Evolutionary conservation across 176 grass and related monocot species (phyloP).

Genomic region (Puya raimondii): DNA sequence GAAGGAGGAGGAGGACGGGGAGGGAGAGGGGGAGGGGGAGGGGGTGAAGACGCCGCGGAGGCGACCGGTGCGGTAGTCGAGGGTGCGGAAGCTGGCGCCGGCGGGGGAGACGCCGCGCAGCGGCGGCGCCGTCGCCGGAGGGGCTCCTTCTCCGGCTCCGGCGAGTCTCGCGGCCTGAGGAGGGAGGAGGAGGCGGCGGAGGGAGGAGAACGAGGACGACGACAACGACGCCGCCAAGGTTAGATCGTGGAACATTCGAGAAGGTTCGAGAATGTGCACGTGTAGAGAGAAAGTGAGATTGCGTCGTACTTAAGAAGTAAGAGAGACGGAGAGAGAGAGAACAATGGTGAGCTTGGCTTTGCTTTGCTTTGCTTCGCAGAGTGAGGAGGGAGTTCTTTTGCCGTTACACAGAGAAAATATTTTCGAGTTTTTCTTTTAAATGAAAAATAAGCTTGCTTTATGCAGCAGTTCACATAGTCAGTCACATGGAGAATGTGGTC

Average conservation of each 20-base stretch:
- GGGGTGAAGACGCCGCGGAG: constrained; percentile 8
- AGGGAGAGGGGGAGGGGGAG: constrained; percentile 12
- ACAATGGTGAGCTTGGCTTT: too few relatives aligned
- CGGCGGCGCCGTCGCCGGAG: constrained; percentile 21
- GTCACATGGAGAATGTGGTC: too few relatives aligned
- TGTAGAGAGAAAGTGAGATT: too few relatives aligned
- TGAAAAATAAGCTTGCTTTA: too few relatives aligned
- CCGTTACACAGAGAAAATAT: not conserved
- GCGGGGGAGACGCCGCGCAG: constrained; percentile 42
- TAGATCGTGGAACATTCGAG: not conserved
- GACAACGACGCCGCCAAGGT: not conserved
- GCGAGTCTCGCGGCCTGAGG: constrained; percentile 22
- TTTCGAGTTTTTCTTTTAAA: too few relatives aligned
- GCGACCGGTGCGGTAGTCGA: constrained; percentile 26
- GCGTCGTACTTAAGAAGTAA: too few relatives aligned
- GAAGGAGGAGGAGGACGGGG: constrained; percentile 23
- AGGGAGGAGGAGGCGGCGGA: not conserved
- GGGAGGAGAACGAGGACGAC: not conserved
- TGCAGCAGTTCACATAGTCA: too few relatives aligned
- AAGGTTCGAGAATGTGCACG: not conserved
- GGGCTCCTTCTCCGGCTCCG: constrained; percentile 26
- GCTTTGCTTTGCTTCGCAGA: not conserved
- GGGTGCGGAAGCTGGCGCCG: constrained; percentile 28
- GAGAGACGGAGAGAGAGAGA: not conserved
- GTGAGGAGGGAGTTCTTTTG: constrained; percentile 20